Conservation (phyloP, 306 rosid genomes). For the Pueraria montana region DNA sequence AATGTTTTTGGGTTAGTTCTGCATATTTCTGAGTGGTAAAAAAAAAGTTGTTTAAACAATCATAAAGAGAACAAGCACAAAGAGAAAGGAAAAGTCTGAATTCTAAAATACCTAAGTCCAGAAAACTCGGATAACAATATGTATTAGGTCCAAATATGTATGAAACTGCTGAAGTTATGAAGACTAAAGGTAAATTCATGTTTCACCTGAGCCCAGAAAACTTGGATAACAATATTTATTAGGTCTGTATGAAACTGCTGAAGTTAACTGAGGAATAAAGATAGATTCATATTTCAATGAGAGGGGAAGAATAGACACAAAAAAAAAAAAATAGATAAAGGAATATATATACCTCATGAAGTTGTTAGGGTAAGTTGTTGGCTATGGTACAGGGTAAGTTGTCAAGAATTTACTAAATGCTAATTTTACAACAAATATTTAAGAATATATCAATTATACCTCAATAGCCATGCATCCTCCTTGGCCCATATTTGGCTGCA, state of each 20-base stretch:
- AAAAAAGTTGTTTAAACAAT: not conserved
- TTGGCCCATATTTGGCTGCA: conserved; percentile 99
- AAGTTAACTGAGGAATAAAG: not conserved
- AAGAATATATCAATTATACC: conserved; percentile 48
- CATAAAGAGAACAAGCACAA: no score
- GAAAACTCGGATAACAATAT: not conserved
- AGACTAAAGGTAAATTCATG: not conserved
- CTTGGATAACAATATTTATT: not conserved
- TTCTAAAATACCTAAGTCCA: not conserved
- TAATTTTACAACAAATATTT: not conserved
- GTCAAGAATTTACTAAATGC: not conserved
- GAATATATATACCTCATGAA: not conserved
- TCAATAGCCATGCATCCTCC: conserved; percentile 99
- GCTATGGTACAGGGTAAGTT: not conserved
- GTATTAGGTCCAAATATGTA: not conserved
- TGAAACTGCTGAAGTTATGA: not conserved
- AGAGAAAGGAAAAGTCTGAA: not conserved
- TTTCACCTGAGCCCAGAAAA: not conserved
- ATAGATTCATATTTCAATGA: conserved; percentile 2
- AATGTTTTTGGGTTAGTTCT: not conserved
- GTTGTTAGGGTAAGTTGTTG: not conserved
- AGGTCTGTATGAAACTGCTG: not conserved
- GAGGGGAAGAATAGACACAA: not conserved
- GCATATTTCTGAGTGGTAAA: not conserved
- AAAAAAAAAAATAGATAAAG: not conserved